Evolutionary conservation across 257 asterid species (phyloP).

Genomic region (Avicennia marina): DNA sequence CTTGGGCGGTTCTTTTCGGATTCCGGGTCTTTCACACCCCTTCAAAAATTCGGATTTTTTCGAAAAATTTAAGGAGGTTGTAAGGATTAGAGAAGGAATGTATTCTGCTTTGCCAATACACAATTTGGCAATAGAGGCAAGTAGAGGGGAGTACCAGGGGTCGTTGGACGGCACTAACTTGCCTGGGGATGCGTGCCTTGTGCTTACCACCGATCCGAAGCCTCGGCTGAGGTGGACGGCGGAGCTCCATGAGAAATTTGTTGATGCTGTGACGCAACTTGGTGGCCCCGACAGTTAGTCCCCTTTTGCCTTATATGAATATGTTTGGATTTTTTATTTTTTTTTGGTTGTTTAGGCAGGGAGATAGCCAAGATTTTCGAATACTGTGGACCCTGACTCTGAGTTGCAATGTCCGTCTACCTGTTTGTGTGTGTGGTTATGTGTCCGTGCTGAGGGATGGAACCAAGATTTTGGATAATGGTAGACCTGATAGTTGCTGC

Average conservation of each 20-base stretch:
- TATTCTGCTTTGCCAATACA: constrained; percentile 52
- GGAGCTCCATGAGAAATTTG: constrained; percentile 66
- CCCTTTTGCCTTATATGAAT: not conserved
- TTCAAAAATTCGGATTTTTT: constrained; percentile 7
- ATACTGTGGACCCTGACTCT: not conserved
- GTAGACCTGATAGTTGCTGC: not conserved
- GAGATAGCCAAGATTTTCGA: not conserved
- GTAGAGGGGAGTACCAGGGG: constrained; percentile 30
- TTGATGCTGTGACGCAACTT: constrained; percentile 70
- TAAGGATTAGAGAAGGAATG: constrained; percentile 22
- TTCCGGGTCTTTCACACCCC: not conserved
- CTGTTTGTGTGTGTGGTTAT: not conserved
- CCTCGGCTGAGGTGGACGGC: constrained; percentile 80
- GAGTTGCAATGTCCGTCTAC: not conserved
- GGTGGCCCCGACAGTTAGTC: constrained; percentile 76
- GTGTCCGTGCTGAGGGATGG: not conserved
- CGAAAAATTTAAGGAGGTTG: not conserved
- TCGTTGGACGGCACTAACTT: constrained; percentile 50
- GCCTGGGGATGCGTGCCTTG: constrained; percentile 60
- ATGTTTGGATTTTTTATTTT: not conserved
- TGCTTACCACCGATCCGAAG: constrained; percentile 62
- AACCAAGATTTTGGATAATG: not conserved
- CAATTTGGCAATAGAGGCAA: constrained; percentile 31
- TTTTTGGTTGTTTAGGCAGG: not conserved
- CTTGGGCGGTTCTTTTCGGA: not conserved